Percentiles rank a stretch among this genome's conserved stretches.
Evolutionary conservation across 495 filamentous ascomycete genomes (phyloP).

Genomic region (Aspergillus hancockii): DNA sequence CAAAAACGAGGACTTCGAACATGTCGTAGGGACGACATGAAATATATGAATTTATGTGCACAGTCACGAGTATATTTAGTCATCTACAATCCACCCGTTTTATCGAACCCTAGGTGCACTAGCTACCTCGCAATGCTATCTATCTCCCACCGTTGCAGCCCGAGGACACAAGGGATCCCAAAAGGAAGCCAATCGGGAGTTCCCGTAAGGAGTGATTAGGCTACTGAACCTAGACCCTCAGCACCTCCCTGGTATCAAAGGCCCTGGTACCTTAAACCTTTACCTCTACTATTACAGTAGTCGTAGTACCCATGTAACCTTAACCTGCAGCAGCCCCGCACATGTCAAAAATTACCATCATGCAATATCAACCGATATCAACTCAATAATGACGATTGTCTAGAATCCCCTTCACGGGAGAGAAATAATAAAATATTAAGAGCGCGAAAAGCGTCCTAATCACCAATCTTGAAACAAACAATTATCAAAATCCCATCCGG

Average conservation of each 20-base stretch:
- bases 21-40: neutral
- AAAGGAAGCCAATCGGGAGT: neutral
- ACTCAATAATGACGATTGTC: neutral
- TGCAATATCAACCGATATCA: neutral
- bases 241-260: neutral
- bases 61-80: conserved; percentile 1
- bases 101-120: neutral
- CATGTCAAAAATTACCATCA: neutral
- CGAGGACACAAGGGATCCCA: neutral
- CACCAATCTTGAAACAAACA: neutral
- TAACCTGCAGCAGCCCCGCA: conserved; percentile 1
- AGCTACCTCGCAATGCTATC: neutral
- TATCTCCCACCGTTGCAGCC: too few species aligned
- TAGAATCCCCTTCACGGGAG: too few species aligned
- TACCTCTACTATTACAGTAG: neutral
- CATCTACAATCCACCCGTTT: neutral
- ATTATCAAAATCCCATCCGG: neutral
- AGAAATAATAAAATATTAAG: too few species aligned
- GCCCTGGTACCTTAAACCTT: neutral
- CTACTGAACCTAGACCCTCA: neutral
- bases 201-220: neutral
- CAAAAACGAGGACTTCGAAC: conserved; percentile 1
- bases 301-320: neutral
- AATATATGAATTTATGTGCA: conserved; percentile 5
- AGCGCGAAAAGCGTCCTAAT: neutral